Evolutionary conservation across 2,329 filamentous ascomycete genomes (phyloP), one percentile per base, ranked within the genome.

Genomic region (Alternaria angustiovoidea): DNA sequence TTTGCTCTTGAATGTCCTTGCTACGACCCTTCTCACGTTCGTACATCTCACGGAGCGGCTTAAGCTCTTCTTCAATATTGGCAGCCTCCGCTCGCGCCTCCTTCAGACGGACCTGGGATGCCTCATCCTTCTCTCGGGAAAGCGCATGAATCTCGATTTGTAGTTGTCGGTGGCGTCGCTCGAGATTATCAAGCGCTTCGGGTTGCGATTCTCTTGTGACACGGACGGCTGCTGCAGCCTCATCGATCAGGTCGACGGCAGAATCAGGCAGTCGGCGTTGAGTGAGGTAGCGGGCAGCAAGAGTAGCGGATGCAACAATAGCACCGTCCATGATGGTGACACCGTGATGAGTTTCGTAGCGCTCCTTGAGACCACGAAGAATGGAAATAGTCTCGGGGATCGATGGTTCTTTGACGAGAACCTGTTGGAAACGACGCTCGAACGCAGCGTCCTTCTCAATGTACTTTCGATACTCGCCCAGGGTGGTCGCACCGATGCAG

Each of bases 361-460:
- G 93, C 79, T 98, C 94, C 84, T 98, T 99, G 65, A 99, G 83
- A 75, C 95, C 95, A 85, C 95, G 92, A n/a, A 99, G 89, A 74
- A 99, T 99, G 22, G 95, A 99, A 64, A 99, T 88, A 14, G 95
- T 98, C 81, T 99, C 95, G 1, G 88, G 80, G 49, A 98, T 89
- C 6, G 88, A 86, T 2, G 95, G 95, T 77, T 99, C 95, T 82
- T 97, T 97, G 78, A 98, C 94, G 44, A 99, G 81, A 39, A 99
- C 95, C 80, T 99, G 95, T 79, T 99, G 95, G 86, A 99, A 99
- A 79, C 95, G 92, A 80, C 95, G 92, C 81, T 99, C 95, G 77
- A 99, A 99, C 47, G 95, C 95, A 46, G 93, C 91, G 73, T 99
- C 95, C 81, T 99, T 99, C 80, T 99, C 95, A 65, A 99, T 97